Percentiles rank a stretch among this genome's conserved stretches.
Conservation (phyloP, 139 green algal genomes). For the Tetradesmus lagerheimii region DNA sequence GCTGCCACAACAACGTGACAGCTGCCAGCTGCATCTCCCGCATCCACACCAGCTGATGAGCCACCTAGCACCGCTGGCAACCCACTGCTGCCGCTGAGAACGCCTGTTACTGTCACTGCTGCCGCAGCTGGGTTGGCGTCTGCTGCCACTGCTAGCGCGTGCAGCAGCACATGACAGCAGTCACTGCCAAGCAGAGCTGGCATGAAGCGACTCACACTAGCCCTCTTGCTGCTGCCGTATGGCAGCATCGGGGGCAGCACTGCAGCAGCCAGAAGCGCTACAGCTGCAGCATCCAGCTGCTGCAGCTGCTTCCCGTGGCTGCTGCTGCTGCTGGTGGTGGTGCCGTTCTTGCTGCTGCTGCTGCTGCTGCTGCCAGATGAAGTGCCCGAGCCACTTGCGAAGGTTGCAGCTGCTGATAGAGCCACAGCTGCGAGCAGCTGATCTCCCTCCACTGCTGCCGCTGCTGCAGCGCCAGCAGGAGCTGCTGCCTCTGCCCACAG, state of each 20-base stretch:
- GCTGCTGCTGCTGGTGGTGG: background rate
- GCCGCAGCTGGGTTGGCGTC: background rate
- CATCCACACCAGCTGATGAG: background rate
- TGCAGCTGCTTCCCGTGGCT: background rate
- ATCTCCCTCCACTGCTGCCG: background rate
- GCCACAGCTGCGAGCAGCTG: background rate
- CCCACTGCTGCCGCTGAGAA: background rate
- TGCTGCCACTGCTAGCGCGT: constrained; percentile 2
- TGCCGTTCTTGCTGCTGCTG: background rate
- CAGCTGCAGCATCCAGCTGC: constrained; percentile 8
- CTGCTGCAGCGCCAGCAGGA: background rate
- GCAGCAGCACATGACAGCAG: background rate
- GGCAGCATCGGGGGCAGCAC: background rate
- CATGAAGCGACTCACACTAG: background rate
- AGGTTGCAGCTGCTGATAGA: background rate
- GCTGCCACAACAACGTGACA: background rate
- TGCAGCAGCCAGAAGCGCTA: constrained; percentile 17
- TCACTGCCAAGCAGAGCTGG: background rate
- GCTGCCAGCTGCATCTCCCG: background rate
- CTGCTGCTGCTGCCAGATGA: background rate
- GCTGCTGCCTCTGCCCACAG: background rate
- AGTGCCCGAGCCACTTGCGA: background rate
- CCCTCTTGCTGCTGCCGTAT: background rate
- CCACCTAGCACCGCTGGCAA: background rate
- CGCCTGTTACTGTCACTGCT: background rate